phyloP scores from a whole-genome alignment of 768 basidiomycete species.

The Pisolithus marmoratus region DNA sequence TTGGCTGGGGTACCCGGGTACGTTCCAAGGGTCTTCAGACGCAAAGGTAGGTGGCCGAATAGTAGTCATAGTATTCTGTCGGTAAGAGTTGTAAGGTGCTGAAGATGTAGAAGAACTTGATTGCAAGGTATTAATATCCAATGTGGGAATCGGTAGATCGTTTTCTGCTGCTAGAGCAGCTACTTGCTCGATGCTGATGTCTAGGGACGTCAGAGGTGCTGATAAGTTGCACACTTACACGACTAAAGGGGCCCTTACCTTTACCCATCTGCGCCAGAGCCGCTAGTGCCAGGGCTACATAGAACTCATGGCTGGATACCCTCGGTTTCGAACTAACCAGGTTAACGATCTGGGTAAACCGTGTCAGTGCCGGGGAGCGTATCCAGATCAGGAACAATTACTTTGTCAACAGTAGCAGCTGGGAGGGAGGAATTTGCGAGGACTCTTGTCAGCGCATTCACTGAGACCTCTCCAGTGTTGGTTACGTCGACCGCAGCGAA shows the following conservation, averaged over 20 bases:
- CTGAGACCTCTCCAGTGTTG: constrained; percentile 71
- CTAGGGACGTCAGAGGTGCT: constrained; percentile 31
- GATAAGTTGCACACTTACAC: not conserved
- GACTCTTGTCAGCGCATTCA: constrained; percentile 77
- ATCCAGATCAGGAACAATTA: constrained; percentile 23
- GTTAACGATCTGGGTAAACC: constrained; percentile 68
- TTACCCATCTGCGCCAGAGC: constrained; percentile 79
- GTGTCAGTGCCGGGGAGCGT: constrained; percentile 1
- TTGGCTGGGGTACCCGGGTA: constrained; percentile 27
- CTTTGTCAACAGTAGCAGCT: constrained; percentile 78
- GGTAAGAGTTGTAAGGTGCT: constrained; percentile 34
- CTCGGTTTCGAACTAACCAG: constrained; percentile 75
- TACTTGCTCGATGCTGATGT: constrained; percentile 77
- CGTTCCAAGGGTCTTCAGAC: constrained; percentile 68
- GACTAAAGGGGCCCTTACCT: constrained; percentile 39
- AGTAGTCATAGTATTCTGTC: constrained; percentile 40
- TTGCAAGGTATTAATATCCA: constrained; percentile 57
- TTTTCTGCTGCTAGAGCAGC: constrained; percentile 74
- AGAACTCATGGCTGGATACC: constrained; percentile 88
- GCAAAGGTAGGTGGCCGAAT: constrained; percentile 44
- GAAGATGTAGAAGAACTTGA: constrained; percentile 48
- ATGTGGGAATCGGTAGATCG: constrained; percentile 65
- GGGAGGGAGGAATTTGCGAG: constrained; percentile 73
- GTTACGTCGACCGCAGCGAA: constrained; percentile 69
- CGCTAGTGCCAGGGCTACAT: constrained; percentile 82